Conservation (phyloP, 768 basidiomycete species). For the Cyathus striatus region DNA sequence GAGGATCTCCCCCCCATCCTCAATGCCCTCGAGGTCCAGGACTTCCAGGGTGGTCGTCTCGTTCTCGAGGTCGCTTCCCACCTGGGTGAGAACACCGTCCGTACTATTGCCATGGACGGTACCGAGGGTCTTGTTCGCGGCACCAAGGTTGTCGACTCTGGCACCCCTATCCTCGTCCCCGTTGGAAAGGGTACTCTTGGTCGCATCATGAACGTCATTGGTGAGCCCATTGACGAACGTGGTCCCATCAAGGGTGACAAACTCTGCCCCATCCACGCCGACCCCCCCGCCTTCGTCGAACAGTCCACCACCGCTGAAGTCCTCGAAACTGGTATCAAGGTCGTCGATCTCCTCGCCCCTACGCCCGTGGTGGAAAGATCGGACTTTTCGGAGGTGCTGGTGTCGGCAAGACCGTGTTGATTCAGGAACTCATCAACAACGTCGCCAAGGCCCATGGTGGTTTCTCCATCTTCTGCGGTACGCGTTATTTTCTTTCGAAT, state of each 20-base stretch:
- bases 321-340: constrained; percentile 99
- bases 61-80: constrained; percentile 99
- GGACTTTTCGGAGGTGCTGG: constrained; percentile 99
- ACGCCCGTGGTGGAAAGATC: constrained; percentile 99
- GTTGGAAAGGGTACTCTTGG: constrained; percentile 94
- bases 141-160: constrained; percentile 95
- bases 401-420: constrained; percentile 99
- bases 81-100: constrained; percentile 97
- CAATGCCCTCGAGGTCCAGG: constrained; percentile 97
- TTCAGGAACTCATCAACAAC: constrained; percentile 99
- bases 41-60: constrained; percentile 91
- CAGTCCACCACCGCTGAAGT: constrained; percentile 99
- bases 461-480: constrained; percentile 99
- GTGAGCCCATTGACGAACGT: constrained; percentile 99
- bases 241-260: constrained; percentile 97
- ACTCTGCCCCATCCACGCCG: constrained; percentile 90
- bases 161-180: constrained; percentile 93
- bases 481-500: constrained; percentile 15
- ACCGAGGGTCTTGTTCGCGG: constrained; percentile 99
- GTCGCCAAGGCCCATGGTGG: constrained; percentile 99
- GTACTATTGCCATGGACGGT: constrained; percentile 99
- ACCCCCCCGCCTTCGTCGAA: constrained; percentile 95
- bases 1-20: constrained; percentile 96
- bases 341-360: constrained; percentile 98
- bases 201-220: constrained; percentile 99